Evolutionary conservation across 192 early-diverging fungal genomes (phyloP), one percentile per base, ranked within the genome.

Genomic region (Umbelopsis vinacea): DNA sequence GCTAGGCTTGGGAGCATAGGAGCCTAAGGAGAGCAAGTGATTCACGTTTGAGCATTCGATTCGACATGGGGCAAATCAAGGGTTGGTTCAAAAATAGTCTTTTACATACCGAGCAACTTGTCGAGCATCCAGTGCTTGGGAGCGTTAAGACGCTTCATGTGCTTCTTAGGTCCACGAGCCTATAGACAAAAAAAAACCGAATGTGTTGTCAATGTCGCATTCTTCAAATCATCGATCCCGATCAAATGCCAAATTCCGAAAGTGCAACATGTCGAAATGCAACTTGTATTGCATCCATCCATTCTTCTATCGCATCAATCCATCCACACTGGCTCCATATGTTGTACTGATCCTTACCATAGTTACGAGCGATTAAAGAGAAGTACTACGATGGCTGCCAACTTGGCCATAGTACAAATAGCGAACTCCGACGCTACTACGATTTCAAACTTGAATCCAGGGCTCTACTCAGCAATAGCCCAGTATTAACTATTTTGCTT

Each of bases 61-160:
- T 12, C 26, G 33, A 37, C 0, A 17, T 57, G 14, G 15, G 14
- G 24, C 12, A 29, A 19, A 37, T 8, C n/a, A n/a, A n/a, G n/a
- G 5, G 12, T 26, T 29, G 23, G 2, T 12, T 29, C 29, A 29
- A 26, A 24, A 26, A 54, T 54, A 43, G 40, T 6, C 40, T 38
- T 29, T 37, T 17, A 35, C 57, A 17, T 97, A 81, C 98, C 98
- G 83, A 96, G 95, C 73, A 99, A 92, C 87, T 99, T 99, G 95
- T 98, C 97, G 78, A 99, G 91, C 96, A 99, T 97, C 98, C 98
- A 99, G 91, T 98, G 96, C 91, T 96, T 96, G 85, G 98, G 98
- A 57, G 98, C 96, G 80, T 86, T 87, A 74, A 99, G 91, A 77
- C 98, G 95, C 94, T 99, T 99, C 91, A 99, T 89, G 87, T 99